Evolutionary conservation across 768 basidiomycete species (phyloP), one percentile per base, ranked within the genome.

Genomic region (Daedalea quercina): DNA sequence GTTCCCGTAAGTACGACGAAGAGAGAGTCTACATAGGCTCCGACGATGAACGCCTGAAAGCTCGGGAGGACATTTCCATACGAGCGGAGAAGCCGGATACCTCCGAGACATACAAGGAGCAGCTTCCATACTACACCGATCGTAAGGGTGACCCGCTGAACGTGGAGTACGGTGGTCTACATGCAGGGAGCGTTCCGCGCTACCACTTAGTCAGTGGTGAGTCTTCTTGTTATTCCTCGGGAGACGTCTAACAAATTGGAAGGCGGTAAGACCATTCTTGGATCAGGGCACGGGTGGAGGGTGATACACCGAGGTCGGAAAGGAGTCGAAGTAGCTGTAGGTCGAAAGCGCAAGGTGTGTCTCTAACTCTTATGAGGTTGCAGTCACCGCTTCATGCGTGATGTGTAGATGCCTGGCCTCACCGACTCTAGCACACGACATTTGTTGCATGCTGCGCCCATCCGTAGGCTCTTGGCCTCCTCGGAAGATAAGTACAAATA

Each of bases 181-280:
- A 87, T 61, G 63, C 76, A 25, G 75, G 82, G 15, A 79, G 85
- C 58, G 67, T 88, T 23, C 86, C 88, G 15, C 87, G 77, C 64
- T 86, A 88, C 63, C 73, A 71, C 55, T 61, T 79, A 44, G 73
- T 82, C 47, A 73, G 70, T 64, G 73, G 85, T 89, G 73, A 68
- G 83, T 54, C 28, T 15, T 4, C 1, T 23, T 25, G 24, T 7
- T 13, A 8, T 6, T 41, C 4, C 15, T n/a, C 25, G 55, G 42
- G 59, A 67, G 67, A 71, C 69, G 56, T 66, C 80, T 85, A 73
- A 85, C 76, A 64, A 73, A 57, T 19, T 33, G 25, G 58, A 67
- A 84, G 79, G 72, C 34, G 83, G 85, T 26, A 83, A 77, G 68
- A 70, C 72, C 59, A 73, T 90, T 23, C 72, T 90, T 19, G 88